A percentile compares a stretch with the other conserved stretches of the same genome.
These are phyloP conservation scores for Oryza punctata DNA, from an alignment of 176 grass and related monocot species.

Conservation along the genomic window DNA sequence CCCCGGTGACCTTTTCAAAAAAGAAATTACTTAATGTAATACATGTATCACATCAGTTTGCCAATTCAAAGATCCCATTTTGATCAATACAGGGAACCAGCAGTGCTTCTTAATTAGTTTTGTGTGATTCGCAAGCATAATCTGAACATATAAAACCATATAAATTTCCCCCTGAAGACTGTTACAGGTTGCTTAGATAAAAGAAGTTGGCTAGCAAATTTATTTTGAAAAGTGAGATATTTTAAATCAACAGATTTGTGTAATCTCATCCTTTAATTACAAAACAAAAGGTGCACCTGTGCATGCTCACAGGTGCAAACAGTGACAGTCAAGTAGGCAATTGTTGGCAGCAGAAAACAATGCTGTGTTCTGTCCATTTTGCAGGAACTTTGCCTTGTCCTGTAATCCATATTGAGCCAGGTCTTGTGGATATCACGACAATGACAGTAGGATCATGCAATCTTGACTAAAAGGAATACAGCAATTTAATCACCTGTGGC, in stretches of 20 bases:
- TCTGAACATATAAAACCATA: not conserved
- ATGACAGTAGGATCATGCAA: constrained; percentile 40
- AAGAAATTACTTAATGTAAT: not conserved
- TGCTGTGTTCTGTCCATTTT: constrained; percentile 28
- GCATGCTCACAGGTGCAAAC: not conserved
- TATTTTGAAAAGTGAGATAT: not conserved
- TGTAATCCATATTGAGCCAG: constrained; percentile 18
- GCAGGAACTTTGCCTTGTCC: constrained; percentile 4
- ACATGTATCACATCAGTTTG: not conserved
- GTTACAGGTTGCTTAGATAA: not conserved
- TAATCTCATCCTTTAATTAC: not conserved
- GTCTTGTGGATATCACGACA: constrained; percentile 47
- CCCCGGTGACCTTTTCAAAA: too few relatives aligned
- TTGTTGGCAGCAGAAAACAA: constrained; percentile 14
- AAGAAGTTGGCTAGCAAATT: not conserved
- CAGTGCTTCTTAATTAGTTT: not conserved
- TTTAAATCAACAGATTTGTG: not conserved
- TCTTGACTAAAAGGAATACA: constrained; percentile 36
- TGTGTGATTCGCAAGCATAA: not conserved
- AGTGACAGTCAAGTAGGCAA: not conserved
- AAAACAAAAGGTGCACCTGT: not conserved
- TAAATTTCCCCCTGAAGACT: not conserved
- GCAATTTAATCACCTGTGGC: constrained; percentile 28
- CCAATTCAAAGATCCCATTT: not conserved
- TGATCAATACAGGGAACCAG: not conserved